Conservation (phyloP, 768 basidiomycete species). For the Russula lepida region DNA sequence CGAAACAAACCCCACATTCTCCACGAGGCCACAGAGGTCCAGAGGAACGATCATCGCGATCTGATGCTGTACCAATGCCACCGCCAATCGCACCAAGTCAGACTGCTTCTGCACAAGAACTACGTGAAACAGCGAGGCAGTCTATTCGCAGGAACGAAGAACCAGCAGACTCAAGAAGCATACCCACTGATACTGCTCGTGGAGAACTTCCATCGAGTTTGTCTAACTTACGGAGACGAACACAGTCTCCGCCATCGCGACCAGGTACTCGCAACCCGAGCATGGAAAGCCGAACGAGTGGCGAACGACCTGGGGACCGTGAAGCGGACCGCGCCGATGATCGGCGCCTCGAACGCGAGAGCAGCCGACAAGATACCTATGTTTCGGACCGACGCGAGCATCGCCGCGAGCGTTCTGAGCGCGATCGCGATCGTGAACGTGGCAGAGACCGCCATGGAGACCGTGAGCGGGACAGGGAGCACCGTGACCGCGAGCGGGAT, state of each 20-base stretch:
- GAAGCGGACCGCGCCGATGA: slow-evolving; percentile 45
- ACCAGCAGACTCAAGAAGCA: slow-evolving; percentile 29
- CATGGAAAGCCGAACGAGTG: slow-evolving; percentile 63
- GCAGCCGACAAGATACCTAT: slow-evolving; percentile 33
- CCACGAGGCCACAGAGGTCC: slow-evolving; percentile 32
- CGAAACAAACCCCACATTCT: slow-evolving; percentile 32
- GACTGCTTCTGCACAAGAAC: slow-evolving; percentile 67
- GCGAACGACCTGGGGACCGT: slow-evolving; percentile 51
- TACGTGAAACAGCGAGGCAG: slow-evolving; percentile 73
- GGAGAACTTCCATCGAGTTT: slow-evolving; percentile 43
- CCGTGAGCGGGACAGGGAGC: slow-evolving; percentile 24
- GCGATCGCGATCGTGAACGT: slow-evolving; percentile 26
- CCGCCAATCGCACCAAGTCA: slow-evolving; percentile 74
- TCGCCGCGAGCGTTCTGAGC: slow-evolving; percentile 37
- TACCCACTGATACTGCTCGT: slow-evolving; percentile 19
- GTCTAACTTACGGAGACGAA: slow-evolving; percentile 47
- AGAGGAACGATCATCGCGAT: slow-evolving; percentile 35
- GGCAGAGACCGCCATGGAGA: slow-evolving; percentile 25
- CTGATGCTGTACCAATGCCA: slow-evolving; percentile 52
- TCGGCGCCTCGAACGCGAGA: slow-evolving; percentile 45
- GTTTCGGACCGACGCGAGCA: slow-evolving; percentile 24
- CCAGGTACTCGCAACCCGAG: slow-evolving; percentile 66
- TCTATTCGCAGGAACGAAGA: slow-evolving; percentile 33
- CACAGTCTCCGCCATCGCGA: slow-evolving; percentile 55
- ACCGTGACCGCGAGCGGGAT: slow-evolving; percentile 26